These are phyloP conservation scores for Penicillium chermesinum DNA, from an alignment of 495 filamentous ascomycete species.

Conservation along the genomic window DNA sequence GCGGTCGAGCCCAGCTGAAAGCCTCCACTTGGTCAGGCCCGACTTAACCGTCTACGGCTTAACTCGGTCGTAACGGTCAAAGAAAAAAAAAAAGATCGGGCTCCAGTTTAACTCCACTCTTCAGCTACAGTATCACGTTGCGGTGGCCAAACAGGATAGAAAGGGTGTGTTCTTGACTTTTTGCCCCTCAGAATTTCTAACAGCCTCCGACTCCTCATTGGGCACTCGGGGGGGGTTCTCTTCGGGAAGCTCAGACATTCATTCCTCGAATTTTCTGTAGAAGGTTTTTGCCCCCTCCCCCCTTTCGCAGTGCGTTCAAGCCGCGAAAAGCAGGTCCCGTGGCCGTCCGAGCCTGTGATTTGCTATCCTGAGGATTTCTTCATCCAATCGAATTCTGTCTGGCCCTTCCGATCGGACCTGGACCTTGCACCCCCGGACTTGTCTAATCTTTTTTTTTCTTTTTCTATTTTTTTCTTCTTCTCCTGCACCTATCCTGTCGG, in stretches of 20 bases:
- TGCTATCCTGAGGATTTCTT: constrained; percentile 10
- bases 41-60: constrained; percentile 13
- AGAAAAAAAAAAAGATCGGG: background rate
- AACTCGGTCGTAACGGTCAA: constrained; percentile 9
- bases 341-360: constrained; percentile 16
- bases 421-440: background rate
- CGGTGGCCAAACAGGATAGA: background rate
- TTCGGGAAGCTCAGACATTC: background rate
- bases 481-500: constrained; percentile 2
- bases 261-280: background rate
- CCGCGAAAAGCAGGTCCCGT: background rate
- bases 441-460: constrained; percentile 2
- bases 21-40: constrained; percentile 12
- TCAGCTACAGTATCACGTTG: constrained; percentile 8
- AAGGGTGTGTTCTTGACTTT: background rate
- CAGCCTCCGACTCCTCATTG: background rate
- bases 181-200: background rate
- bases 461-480: constrained; percentile 10
- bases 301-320: background rate
- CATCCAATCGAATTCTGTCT: constrained; percentile 18
- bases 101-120: constrained; percentile 7
- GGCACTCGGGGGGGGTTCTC: background rate
- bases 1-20: constrained; percentile 30
- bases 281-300: background rate
- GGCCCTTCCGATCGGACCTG: constrained; percentile 1